These are phyloP conservation scores for Xylariaceae sp. DNA, from an alignment of 2,329 filamentous ascomycete genomes.

Conservation along the genomic window DNA sequence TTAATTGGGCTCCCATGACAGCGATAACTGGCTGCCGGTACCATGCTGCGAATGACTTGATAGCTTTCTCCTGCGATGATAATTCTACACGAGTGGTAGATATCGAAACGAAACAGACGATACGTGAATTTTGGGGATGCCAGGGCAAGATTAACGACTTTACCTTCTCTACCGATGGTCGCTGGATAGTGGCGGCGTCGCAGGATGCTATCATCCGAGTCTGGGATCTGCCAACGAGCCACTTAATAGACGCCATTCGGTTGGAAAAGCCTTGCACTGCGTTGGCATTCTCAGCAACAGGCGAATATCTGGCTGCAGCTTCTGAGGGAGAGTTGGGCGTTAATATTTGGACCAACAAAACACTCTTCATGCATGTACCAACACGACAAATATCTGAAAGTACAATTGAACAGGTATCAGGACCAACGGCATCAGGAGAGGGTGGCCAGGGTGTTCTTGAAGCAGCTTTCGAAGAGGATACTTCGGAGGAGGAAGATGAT, in stretches of 20 bases:
- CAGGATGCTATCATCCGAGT: constrained; percentile 79
- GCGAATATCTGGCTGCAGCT: constrained; percentile 92
- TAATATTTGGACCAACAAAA: constrained; percentile 95
- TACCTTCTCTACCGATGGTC: constrained; percentile 87
- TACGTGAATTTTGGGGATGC: constrained; percentile 90
- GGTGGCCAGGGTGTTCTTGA: constrained; percentile 75
- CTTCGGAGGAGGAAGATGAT: constrained; percentile 55
- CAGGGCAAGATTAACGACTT: constrained; percentile 75
- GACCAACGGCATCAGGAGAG: constrained; percentile 81
- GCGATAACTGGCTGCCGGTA: constrained; percentile 78
- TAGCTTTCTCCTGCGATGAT: constrained; percentile 89
- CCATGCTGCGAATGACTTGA: constrained; percentile 79
- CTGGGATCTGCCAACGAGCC: constrained; percentile 94
- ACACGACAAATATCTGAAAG: constrained; percentile 82
- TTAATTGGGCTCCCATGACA: constrained; percentile 81
- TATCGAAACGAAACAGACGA: constrained; percentile 84
- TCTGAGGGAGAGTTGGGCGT: constrained; percentile 82
- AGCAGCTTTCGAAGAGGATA: constrained; percentile 67
- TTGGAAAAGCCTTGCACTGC: constrained; percentile 79
- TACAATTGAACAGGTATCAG: constrained; percentile 66
- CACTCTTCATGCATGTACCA: constrained; percentile 85
- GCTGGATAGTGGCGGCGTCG: constrained; percentile 89
- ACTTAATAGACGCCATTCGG: constrained; percentile 90
- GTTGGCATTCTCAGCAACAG: constrained; percentile 84
- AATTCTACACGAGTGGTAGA: constrained; percentile 86